These are phyloP conservation scores for Suhomyces prunicola DNA, from an alignment of 805 yeast species.

Conservation along the genomic window DNA sequence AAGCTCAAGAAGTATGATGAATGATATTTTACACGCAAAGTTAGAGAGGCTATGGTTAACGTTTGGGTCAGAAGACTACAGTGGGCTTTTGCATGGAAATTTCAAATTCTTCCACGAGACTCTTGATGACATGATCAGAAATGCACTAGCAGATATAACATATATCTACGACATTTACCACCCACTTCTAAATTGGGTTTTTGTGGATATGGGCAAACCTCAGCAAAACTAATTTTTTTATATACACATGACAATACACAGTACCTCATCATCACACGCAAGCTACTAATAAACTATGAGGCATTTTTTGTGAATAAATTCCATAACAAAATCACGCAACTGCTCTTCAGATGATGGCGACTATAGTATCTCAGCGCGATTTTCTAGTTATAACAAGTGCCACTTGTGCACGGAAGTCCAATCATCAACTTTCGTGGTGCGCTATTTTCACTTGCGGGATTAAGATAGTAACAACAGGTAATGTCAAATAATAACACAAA, in stretches of 20 bases:
- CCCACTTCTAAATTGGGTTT: constrained; percentile 29
- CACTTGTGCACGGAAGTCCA: neutral
- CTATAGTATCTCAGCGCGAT: neutral
- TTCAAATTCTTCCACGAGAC: constrained; percentile 5
- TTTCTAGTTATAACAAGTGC: neutral
- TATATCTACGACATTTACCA: constrained; percentile 19
- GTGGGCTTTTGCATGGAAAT: constrained; percentile 1
- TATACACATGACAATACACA: neutral
- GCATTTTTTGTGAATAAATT: neutral
- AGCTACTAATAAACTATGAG: neutral
- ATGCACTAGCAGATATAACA: constrained; percentile 3
- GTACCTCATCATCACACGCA: neutral
- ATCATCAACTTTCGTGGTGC: neutral
- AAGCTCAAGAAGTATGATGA: neutral
- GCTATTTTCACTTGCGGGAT: neutral
- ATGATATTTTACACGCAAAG: neutral
- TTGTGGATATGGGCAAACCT: constrained; percentile 19
- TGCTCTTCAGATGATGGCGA: neutral
- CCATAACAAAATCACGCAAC: constrained; percentile 1
- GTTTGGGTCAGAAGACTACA: neutral
- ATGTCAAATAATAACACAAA: neutral
- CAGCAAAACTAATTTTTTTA: neutral
- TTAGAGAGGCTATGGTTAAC: neutral
- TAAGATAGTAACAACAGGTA: neutral
- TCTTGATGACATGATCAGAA: constrained; percentile 3